Evolutionary conservation across 148 eudicot genomes (phyloP).

Genomic region (Rhododendron simsii): DNA sequence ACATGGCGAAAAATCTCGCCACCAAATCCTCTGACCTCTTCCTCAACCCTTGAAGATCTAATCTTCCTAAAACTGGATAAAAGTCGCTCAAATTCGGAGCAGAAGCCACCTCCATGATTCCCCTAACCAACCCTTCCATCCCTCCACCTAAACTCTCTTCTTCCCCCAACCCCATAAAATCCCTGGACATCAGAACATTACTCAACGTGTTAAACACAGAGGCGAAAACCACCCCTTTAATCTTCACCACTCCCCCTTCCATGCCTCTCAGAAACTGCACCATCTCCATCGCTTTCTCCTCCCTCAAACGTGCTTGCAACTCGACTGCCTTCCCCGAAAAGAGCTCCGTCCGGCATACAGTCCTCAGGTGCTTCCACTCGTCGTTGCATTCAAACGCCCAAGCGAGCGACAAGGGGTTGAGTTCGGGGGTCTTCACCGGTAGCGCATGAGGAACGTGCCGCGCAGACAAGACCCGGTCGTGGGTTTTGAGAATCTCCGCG

Average conservation of each 20-base stretch:
- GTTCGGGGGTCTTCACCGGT: neutral
- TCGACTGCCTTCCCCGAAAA: conserved; percentile 13
- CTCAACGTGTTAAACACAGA: conserved; percentile 21
- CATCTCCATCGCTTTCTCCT: conserved; percentile 21
- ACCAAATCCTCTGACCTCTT: neutral
- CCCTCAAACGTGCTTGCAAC: conserved; percentile 7
- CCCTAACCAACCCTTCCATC: neutral
- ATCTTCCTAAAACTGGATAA: conserved; percentile 3
- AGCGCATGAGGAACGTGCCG: conserved; percentile 1
- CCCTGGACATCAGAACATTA: conserved; percentile 15
- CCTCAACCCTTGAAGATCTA: conserved; percentile 1
- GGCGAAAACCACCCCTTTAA: conserved; percentile 11
- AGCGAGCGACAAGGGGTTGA: neutral
- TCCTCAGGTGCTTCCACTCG: conserved; percentile 18
- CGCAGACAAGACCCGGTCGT: conserved; percentile 4
- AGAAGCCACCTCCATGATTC: neutral
- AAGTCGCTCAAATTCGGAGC: conserved; percentile 7
- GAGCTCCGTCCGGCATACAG: conserved; percentile 14
- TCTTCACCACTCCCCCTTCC: conserved; percentile 12
- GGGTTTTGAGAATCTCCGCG: neutral
- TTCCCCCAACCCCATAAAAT: conserved; percentile 2
- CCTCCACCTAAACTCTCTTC: neutral
- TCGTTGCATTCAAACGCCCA: conserved; percentile 5
- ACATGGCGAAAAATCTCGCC: neutral
- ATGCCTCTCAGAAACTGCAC: conserved; percentile 10